phyloP scores from a whole-genome alignment of 78 protist species.

The Dictyostelium capitatum region DNA sequence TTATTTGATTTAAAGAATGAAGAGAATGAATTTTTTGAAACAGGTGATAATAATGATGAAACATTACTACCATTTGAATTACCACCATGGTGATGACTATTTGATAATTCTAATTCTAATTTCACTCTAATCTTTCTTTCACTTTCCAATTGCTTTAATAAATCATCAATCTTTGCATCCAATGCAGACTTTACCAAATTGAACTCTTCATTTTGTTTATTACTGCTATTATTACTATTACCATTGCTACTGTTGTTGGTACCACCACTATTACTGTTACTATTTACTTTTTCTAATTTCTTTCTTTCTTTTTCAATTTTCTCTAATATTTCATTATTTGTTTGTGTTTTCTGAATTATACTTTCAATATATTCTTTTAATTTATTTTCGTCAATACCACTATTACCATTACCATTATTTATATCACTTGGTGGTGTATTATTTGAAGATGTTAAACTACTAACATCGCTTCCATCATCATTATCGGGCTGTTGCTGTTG shows the following conservation, averaged over 20 bases:
- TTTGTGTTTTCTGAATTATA: neutral
- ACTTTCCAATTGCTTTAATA: slow-evolving; percentile 34
- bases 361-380: slow-evolving; percentile 17
- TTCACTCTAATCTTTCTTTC: slow-evolving; percentile 35
- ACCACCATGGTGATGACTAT: neutral
- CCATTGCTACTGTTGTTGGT: neutral
- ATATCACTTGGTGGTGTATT: neutral
- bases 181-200: neutral
- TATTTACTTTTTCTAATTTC: slow-evolving; percentile 11
- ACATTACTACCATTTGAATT: neutral
- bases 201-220: slow-evolving; percentile 11
- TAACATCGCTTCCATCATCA: slow-evolving; percentile 11
- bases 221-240: neutral
- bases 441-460: neutral
- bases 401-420: neutral
- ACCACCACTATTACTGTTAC: neutral
- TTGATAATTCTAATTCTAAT: slow-evolving; percentile 18
- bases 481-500: neutral
- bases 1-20: slow-evolving; percentile 38
- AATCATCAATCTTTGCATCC: slow-evolving; percentile 44
- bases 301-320: slow-evolving; percentile 16
- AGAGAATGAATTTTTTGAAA: slow-evolving; percentile 9
- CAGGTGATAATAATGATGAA: slow-evolving; percentile 18
- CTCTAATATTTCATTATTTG: neutral
- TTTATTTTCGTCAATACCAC: slow-evolving; percentile 3